phyloP scores from a whole-genome alignment of 2,329 filamentous ascomycete genomes.

The Epichloe brachyelytri region DNA sequence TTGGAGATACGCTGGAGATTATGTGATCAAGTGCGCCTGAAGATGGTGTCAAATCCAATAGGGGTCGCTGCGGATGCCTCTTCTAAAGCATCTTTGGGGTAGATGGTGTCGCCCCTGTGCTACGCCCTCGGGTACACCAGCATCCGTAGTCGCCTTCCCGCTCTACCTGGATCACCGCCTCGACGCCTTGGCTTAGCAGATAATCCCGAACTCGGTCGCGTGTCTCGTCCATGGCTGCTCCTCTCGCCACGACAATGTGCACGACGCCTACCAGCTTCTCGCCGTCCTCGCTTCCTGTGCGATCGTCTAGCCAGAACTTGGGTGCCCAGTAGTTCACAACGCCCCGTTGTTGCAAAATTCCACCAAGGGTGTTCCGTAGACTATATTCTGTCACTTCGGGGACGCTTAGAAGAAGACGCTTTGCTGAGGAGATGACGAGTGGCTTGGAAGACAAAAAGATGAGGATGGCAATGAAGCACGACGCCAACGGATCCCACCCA shows the following conservation, averaged over 20 bases:
- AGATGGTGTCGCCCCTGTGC: conserved; percentile 15
- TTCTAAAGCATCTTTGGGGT: conserved; percentile 22
- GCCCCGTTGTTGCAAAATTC: conserved; percentile 68
- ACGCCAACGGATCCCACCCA: conserved; percentile 89
- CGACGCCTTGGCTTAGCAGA: conserved; percentile 56
- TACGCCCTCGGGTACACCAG: conserved; percentile 36
- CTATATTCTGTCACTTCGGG: conserved; percentile 79
- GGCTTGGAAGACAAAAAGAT: conserved; percentile 90
- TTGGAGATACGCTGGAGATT: background rate
- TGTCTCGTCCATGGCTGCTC: conserved; percentile 70
- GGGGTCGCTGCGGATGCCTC: background rate
- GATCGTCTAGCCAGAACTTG: conserved; percentile 84
- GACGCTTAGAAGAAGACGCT: conserved; percentile 69
- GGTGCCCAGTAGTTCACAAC: conserved; percentile 78
- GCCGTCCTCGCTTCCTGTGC: conserved; percentile 27
- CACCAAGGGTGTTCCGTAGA: conserved; percentile 73
- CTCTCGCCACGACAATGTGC: conserved; percentile 64
- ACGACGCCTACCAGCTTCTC: conserved; percentile 66
- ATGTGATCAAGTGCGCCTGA: background rate
- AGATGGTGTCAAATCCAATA: background rate
- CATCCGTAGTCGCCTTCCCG: conserved; percentile 59
- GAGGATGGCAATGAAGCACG: conserved; percentile 81
- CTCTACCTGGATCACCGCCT: conserved; percentile 81
- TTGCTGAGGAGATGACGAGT: conserved; percentile 72
- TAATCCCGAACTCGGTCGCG: conserved; percentile 63